Percentiles rank a stretch among this genome's conserved stretches.
phyloP scores from a whole-genome alignment of 2,329 filamentous ascomycete species.

The Emergomyces pasteurianus region DNA sequence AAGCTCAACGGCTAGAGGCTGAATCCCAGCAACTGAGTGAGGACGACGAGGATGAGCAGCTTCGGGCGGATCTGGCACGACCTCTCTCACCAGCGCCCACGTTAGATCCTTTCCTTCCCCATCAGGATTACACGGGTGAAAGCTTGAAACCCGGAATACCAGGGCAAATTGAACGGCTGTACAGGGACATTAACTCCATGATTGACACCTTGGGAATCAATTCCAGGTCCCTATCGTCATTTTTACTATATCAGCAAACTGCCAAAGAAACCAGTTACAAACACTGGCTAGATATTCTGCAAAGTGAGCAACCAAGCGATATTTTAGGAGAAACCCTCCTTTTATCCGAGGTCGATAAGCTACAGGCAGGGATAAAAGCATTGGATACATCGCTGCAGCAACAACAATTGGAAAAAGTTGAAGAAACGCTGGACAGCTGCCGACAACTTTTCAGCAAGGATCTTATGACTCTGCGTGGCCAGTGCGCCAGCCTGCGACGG shows the following conservation, averaged over 20 bases:
- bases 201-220: conserved; percentile 86
- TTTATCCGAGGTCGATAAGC: conserved; percentile 60
- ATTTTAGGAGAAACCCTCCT: conserved; percentile 65
- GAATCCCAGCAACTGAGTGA: conserved; percentile 29
- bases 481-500: conserved; percentile 66
- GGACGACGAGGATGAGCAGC: conserved; percentile 37
- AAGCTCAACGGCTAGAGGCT: conserved; percentile 23
- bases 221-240: conserved; percentile 50
- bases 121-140: conserved; percentile 34
- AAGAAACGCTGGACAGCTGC: conserved; percentile 56
- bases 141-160: conserved; percentile 37
- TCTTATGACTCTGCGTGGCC: conserved; percentile 57
- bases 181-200: conserved; percentile 58
- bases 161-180: conserved; percentile 38
- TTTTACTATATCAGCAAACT: conserved; percentile 38
- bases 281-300: conserved; percentile 31
- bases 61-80: conserved; percentile 33
- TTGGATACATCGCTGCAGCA: conserved; percentile 54
- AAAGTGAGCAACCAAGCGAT: conserved; percentile 44
- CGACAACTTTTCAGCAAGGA: conserved; percentile 51
- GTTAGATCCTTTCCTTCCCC: conserved; percentile 38
- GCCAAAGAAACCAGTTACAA: conserved; percentile 40
- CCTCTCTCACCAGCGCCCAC: conserved; percentile 32
- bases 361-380: conserved; percentile 53
- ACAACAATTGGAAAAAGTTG: conserved; percentile 55